A percentile compares a stretch with the other conserved stretches of the same genome.
phyloP scores from a whole-genome alignment of 768 basidiomycete species.

The Amanita rimosa region DNA sequence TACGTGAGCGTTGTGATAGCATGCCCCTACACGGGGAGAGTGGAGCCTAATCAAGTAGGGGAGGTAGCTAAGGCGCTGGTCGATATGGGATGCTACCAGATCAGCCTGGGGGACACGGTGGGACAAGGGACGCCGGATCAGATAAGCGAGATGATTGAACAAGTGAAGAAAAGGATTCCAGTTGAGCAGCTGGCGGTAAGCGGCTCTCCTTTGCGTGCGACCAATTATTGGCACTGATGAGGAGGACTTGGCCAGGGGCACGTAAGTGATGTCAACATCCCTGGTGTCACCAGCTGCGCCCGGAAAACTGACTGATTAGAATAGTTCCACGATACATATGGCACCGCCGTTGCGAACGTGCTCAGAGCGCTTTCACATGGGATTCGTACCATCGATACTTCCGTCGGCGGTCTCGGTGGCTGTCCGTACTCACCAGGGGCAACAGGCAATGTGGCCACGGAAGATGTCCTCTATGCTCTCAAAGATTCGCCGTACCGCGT shows the following conservation, averaged over 20 bases:
- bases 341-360: slow-evolving; percentile 71
- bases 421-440: slow-evolving; percentile 96
- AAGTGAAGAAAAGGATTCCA: slow-evolving; percentile 49
- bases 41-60: slow-evolving; percentile 51
- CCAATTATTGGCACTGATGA: no score
- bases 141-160: slow-evolving; percentile 58
- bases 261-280: slow-evolving; percentile 26
- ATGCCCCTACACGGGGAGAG: slow-evolving; percentile 80
- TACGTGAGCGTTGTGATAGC: slow-evolving; percentile 79
- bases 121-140: slow-evolving; percentile 72
- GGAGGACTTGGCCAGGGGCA: slow-evolving; percentile 50
- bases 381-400: slow-evolving; percentile 71
- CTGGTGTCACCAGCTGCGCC: neutral
- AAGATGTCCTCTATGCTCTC: slow-evolving; percentile 82
- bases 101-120: slow-evolving; percentile 87
- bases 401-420: slow-evolving; percentile 85
- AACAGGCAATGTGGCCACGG: slow-evolving; percentile 90
- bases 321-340: slow-evolving; percentile 88
- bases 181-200: slow-evolving; percentile 63
- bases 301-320: neutral
- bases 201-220: neutral
- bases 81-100: slow-evolving; percentile 92
- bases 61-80: slow-evolving; percentile 60
- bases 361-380: slow-evolving; percentile 62
- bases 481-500: slow-evolving; percentile 50